Conservation (phyloP, 164 flowering plant species). For the Platanus orientalis region DNA sequence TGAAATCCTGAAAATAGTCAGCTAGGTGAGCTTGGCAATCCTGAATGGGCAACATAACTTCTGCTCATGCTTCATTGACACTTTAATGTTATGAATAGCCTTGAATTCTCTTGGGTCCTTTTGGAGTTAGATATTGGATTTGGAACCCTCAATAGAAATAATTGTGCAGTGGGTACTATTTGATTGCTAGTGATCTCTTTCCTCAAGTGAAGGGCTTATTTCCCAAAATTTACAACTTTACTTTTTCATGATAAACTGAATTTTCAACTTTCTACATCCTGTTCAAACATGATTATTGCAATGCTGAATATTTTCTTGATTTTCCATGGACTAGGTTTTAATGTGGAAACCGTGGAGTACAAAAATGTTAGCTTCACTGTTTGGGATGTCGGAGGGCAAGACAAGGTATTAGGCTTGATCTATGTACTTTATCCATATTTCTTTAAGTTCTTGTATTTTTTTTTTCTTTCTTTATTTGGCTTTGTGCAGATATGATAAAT, state of each 20-base stretch:
- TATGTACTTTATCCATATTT: background rate
- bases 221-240: background rate
- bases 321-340: slow-evolving; percentile 37
- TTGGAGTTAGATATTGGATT: too few relatives aligned
- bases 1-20: too few relatives aligned
- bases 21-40: too few relatives aligned
- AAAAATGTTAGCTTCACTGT: slow-evolving; percentile 48
- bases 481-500: too few relatives aligned
- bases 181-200: background rate
- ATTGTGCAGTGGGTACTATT: too few relatives aligned
- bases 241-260: background rate
- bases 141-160: too few relatives aligned
- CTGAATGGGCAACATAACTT: too few relatives aligned
- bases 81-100: too few relatives aligned
- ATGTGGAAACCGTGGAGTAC: slow-evolving; percentile 52
- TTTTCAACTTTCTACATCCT: background rate
- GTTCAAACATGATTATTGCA: background rate
- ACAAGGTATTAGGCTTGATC: slow-evolving; percentile 29
- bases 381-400: slow-evolving; percentile 64
- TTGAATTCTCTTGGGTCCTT: too few relatives aligned
- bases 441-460: background rate
- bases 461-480: too few relatives aligned
- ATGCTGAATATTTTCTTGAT: background rate
- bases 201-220: background rate
- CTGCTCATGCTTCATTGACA: too few relatives aligned